Conservation (phyloP, 305 asterid species). For the Rubia occidens region DNA sequence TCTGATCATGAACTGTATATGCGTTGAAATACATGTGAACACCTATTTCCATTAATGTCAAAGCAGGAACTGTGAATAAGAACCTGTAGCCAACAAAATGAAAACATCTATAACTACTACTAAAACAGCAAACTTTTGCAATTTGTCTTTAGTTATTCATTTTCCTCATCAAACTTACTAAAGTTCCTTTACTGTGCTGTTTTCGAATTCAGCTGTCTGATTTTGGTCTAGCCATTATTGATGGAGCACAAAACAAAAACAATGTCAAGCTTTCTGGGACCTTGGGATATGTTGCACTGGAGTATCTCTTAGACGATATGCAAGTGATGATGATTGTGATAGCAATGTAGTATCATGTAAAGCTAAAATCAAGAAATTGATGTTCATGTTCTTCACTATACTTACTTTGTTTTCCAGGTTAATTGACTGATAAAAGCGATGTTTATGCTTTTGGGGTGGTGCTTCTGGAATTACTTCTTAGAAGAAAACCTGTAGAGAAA, state of each 20-base stretch:
- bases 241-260: conserved; percentile 44
- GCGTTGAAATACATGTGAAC: no score
- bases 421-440: conserved; percentile 66
- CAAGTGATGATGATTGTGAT: conserved; percentile 1
- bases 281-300: conserved; percentile 76
- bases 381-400: background rate
- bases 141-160: background rate
- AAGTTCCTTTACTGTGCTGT: conserved; percentile 2
- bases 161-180: conserved; percentile 9
- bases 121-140: no score
- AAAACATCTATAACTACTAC: no score
- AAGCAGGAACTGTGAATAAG: no score
- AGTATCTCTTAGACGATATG: conserved; percentile 64
- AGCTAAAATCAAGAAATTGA: background rate
- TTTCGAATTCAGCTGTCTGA: conserved; percentile 47
- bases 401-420: conserved; percentile 28
- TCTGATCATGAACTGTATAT: no score
- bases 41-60: no score
- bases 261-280: conserved; percentile 68
- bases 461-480: conserved; percentile 62
- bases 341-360: background rate
- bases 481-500: conserved; percentile 64
- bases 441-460: conserved; percentile 77
- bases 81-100: no score
- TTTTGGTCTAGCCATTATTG: conserved; percentile 62